A percentile compares a stretch with the other conserved stretches of the same genome.
Conservation (phyloP, 495 filamentous ascomycete genomes). For the Talaromyces thailandensis region DNA sequence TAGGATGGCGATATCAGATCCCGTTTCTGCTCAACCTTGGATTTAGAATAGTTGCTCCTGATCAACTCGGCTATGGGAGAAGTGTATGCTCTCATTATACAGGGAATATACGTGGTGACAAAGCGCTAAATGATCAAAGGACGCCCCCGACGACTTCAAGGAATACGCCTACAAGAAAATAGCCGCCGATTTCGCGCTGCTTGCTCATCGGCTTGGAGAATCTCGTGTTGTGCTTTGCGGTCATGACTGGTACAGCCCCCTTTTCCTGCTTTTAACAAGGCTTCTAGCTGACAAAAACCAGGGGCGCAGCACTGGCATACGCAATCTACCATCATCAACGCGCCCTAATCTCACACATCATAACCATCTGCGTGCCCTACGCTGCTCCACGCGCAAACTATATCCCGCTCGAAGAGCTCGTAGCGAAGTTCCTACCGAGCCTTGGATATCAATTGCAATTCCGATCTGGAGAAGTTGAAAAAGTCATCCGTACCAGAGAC, state of each 20-base stretch:
- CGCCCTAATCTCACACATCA: conserved; percentile 58
- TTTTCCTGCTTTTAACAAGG: neutral
- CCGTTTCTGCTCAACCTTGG: conserved; percentile 60
- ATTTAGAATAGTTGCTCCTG: conserved; percentile 65
- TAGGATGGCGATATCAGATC: conserved; percentile 79
- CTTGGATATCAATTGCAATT: conserved; percentile 81
- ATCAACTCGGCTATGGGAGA: conserved; percentile 73
- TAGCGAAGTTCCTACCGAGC: conserved; percentile 52
- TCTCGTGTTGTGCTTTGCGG: conserved; percentile 63
- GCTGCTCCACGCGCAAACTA: conserved; percentile 38
- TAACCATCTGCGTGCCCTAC: conserved; percentile 75
- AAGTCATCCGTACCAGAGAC: conserved; percentile 40
- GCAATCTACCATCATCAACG: conserved; percentile 65
- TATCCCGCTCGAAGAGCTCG: conserved; percentile 40
- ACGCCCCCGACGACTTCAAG: conserved; percentile 44
- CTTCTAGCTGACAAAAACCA: conserved; percentile 8
- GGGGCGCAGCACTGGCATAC: conserved; percentile 49
- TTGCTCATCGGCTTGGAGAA: conserved; percentile 50
- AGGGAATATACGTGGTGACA: neutral
- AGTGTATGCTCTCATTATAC: conserved; percentile 38
- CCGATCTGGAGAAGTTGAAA: conserved; percentile 54
- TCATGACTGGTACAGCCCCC: conserved; percentile 70
- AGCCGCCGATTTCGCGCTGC: conserved; percentile 59
- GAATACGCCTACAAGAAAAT: conserved; percentile 62
- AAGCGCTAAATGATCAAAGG: conserved; percentile 23